These are phyloP conservation scores for Aspergillus pseudoviridinutans DNA, from an alignment of 2,329 filamentous ascomycete genomes.

Conservation along the genomic window DNA sequence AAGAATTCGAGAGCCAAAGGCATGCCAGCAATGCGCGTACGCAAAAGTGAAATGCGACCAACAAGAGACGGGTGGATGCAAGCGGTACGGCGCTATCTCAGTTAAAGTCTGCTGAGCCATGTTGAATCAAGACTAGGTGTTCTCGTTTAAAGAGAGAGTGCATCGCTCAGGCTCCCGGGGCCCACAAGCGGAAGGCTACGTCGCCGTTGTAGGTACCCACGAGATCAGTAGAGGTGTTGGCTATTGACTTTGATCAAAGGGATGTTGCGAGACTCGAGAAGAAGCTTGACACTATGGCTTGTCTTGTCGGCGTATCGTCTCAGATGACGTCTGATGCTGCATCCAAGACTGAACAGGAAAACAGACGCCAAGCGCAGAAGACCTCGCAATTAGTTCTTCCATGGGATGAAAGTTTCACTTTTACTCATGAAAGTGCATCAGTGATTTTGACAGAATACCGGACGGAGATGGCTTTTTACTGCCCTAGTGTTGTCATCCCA, in stretches of 20 bases:
- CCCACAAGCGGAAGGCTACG: constrained; percentile 18
- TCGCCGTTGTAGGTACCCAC: neutral
- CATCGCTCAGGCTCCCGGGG: constrained; percentile 19
- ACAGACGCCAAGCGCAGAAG: neutral
- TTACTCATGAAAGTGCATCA: constrained; percentile 10
- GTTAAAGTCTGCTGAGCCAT: neutral
- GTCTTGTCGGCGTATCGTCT: constrained; percentile 8
- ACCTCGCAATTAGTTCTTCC: constrained; percentile 9
- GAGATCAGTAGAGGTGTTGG: neutral
- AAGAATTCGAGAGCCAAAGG: constrained; percentile 1
- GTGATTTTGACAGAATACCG: constrained; percentile 8
- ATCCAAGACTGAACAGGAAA: neutral
- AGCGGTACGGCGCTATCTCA: neutral
- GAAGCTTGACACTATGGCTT: constrained; percentile 26
- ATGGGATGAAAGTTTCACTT: neutral
- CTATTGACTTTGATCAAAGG: constrained; percentile 3
- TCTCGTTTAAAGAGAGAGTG: constrained; percentile 25
- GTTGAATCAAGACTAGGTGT: constrained; percentile 16
- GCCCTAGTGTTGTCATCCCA: constrained; percentile 25
- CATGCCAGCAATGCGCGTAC: constrained; percentile 1
- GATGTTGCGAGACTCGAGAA: constrained; percentile 23
- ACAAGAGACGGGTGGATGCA: neutral
- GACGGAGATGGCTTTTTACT: constrained; percentile 17
- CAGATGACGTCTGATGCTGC: neutral
- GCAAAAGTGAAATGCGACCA: neutral